phyloP scores from a whole-genome alignment of 768 basidiomycete genomes.

The Suillus spraguei region DNA sequence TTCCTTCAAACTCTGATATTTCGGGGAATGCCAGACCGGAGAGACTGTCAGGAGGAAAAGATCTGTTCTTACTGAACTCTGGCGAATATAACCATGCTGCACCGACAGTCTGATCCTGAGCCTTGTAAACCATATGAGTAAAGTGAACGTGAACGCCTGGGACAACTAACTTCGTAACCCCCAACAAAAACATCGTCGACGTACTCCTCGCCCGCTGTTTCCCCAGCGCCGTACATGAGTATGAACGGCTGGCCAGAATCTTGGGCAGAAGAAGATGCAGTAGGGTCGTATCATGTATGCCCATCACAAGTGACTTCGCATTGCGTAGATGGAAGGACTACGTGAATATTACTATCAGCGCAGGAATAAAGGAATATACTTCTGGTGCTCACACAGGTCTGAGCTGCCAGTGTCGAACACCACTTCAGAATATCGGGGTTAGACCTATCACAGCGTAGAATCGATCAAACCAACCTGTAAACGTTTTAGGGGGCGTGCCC shows the following conservation, averaged over 20 bases:
- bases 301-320: too few species aligned
- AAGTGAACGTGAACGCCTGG: slow-evolving; percentile 22
- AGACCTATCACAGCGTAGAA: not conserved
- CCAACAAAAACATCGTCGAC: slow-evolving; percentile 40
- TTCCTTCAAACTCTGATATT: slow-evolving; percentile 34
- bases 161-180: slow-evolving; percentile 25
- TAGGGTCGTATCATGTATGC: slow-evolving; percentile 30
- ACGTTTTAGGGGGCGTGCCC: slow-evolving; percentile 46
- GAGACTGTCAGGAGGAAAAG: slow-evolving; percentile 38
- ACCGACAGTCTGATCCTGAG: slow-evolving; percentile 39
- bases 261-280: slow-evolving; percentile 27
- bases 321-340: slow-evolving; percentile 34
- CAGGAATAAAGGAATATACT: too few species aligned
- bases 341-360: not conserved
- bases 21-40: slow-evolving; percentile 42
- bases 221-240: slow-evolving; percentile 43
- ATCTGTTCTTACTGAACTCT: slow-evolving; percentile 21
- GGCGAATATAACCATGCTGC: slow-evolving; percentile 34
- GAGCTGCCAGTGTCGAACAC: slow-evolving; percentile 54
- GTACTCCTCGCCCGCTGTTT: slow-evolving; percentile 32
- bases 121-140: too few species aligned
- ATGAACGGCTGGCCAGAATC: slow-evolving; percentile 20
- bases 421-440: slow-evolving; percentile 16
- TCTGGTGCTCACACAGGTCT: slow-evolving; percentile 36
- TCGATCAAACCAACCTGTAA: slow-evolving; percentile 33